phyloP scores from a whole-genome alignment of 75 land plant species.

The Picea sitchensis region DNA sequence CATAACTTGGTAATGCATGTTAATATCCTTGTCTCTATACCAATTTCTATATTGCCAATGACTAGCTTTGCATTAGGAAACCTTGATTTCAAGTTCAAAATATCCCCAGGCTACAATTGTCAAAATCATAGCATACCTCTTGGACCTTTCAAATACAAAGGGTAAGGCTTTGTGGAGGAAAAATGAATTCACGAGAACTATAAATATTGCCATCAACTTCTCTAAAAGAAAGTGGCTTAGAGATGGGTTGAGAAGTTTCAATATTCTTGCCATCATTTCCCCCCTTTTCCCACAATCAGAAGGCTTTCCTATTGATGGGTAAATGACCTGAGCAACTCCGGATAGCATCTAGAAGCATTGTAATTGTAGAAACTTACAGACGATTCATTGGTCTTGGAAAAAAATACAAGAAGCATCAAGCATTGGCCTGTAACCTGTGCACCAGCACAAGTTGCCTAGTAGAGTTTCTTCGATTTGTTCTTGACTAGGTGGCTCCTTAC shows the following conservation, averaged over 20 bases:
- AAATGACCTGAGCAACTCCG: constrained; percentile 29
- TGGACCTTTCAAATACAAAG: too few species aligned
- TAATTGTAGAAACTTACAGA: constrained; percentile 38
- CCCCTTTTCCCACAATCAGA: constrained; percentile 55
- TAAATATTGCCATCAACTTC: constrained; percentile 52
- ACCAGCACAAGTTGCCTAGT: constrained; percentile 53
- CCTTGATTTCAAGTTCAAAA: too few species aligned
- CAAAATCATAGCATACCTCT: too few species aligned
- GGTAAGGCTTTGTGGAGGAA: constrained; percentile 14
- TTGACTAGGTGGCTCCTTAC: constrained; percentile 55
- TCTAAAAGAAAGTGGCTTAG: constrained; percentile 28
- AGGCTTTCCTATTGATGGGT: constrained; percentile 86
- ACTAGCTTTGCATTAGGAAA: constrained; percentile 42
- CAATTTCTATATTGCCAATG: too few species aligned
- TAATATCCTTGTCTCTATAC: too few species aligned
- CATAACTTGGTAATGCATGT: too few species aligned
- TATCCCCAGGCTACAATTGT: too few species aligned
- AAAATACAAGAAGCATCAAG: constrained; percentile 88
- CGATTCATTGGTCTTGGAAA: constrained; percentile 65
- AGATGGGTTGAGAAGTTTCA: not conserved
- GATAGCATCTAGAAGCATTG: constrained; percentile 13
- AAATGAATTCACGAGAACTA: constrained; percentile 72
- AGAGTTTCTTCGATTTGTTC: constrained; percentile 68
- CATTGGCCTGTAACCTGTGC: constrained; percentile 92
- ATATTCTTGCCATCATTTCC: not conserved